Percentiles rank a stretch among this genome's conserved stretches.
Evolutionary conservation across 2,329 filamentous ascomycete species (phyloP).

Genomic region (Pseudomassariella vexata): DNA sequence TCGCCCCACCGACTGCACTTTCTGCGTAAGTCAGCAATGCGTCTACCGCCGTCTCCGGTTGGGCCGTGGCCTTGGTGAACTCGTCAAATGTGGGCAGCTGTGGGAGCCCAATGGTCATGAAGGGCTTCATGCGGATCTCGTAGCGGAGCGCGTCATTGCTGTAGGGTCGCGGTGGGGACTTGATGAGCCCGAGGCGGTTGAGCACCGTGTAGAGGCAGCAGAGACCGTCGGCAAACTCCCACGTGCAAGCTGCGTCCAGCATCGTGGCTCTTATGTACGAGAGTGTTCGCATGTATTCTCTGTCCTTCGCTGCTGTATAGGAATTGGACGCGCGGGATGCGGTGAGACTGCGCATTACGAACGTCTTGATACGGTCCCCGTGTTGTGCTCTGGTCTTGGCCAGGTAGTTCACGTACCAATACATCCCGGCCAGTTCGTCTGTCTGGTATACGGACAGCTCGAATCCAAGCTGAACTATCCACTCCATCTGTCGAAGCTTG

Average conservation of each 20-base stretch:
- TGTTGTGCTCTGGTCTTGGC: conserved; percentile 63
- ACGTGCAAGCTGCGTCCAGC: conserved; percentile 59
- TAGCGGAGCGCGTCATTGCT: conserved; percentile 64
- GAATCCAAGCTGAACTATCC: conserved; percentile 86
- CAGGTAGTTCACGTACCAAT: conserved; percentile 79
- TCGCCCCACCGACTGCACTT: conserved; percentile 39
- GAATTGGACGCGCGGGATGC: conserved; percentile 20
- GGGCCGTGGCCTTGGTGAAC: conserved; percentile 41
- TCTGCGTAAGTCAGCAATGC: conserved; percentile 41
- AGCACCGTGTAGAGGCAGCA: conserved; percentile 62
- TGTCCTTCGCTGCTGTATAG: conserved; percentile 27
- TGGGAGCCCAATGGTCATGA: conserved; percentile 62
- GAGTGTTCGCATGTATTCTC: conserved; percentile 42
- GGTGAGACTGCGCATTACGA: conserved; percentile 40
- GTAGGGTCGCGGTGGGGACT: conserved; percentile 53
- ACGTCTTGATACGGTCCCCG: conserved; percentile 66
- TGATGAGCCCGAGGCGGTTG: conserved; percentile 49
- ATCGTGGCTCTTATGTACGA: conserved; percentile 54
- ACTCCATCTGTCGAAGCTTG: conserved; percentile 83
- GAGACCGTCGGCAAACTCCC: conserved; percentile 49
- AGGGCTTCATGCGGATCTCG: conserved; percentile 83
- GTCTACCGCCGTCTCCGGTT: conserved; percentile 29
- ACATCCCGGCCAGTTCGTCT: conserved; percentile 83
- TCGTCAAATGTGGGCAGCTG: conserved; percentile 60
- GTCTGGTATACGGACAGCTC: conserved; percentile 85